These are phyloP conservation scores for Cotoneaster glaucophyllus DNA, from an alignment of 306 rosid genomes.

Conservation along the genomic window DNA sequence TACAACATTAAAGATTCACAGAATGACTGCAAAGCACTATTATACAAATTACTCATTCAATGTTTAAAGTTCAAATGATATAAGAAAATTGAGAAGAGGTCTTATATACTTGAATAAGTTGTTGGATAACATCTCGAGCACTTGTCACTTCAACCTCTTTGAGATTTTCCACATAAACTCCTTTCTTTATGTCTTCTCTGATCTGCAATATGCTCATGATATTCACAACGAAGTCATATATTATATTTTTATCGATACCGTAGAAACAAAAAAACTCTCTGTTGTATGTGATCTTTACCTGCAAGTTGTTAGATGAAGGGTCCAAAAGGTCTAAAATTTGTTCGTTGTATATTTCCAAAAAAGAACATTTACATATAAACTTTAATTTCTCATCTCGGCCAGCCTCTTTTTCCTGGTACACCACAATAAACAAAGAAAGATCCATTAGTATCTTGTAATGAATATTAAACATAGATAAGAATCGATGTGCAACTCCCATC, in stretches of 20 bases:
- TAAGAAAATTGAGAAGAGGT: not conserved
- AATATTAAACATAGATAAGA: not conserved
- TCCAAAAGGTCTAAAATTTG: constrained; percentile 96
- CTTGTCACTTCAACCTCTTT: constrained; percentile 84
- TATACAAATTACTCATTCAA: not conserved
- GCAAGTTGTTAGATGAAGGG: constrained; percentile 79
- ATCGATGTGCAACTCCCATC: not conserved
- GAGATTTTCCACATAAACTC: constrained; percentile 86
- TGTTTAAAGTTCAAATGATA: not conserved
- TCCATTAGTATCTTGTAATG: not conserved
- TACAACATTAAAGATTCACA: not conserved
- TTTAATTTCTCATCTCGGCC: constrained; percentile 83
- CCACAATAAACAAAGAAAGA: not conserved
- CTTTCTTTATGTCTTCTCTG: constrained; percentile 93
- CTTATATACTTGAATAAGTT: constrained; percentile 66
- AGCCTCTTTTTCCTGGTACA: constrained; percentile 73
- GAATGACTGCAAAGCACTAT: not conserved
- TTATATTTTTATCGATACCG: not conserved
- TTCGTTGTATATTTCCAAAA: constrained; percentile 93
- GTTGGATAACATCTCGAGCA: constrained; percentile 91
- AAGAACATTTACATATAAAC: constrained; percentile 85
- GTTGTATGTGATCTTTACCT: constrained; percentile 38
- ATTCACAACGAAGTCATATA: not conserved
- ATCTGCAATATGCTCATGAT: constrained; percentile 41
- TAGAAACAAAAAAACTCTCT: not conserved